Evolutionary conservation across 441 rosid species (phyloP), one percentile per base, ranked within the genome.

Genomic region (Aleurites moluccanus): DNA sequence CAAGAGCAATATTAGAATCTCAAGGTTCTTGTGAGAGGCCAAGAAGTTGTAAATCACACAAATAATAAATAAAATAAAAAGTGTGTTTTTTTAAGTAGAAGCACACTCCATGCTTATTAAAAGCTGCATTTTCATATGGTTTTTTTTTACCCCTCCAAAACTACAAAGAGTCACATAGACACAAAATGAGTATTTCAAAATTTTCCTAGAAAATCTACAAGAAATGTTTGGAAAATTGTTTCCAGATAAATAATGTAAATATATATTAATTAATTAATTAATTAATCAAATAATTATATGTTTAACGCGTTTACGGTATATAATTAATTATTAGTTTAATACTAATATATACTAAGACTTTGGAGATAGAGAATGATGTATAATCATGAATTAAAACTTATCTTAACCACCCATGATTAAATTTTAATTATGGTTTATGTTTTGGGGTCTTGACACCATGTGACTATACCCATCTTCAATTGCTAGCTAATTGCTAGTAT

Each of bases 381-480:
- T 27, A 28, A 74, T 42, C 7, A 6, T 44, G 30, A 44, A 45
- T 44, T 42, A 33, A 67, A 28, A 55, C 21, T 14, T 2, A 67
- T n/a, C 67, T 57, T 44, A 67, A 47, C 73, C 78, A 67, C 52
- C 78, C 78, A 67, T 63, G 15, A 49, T 62, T 60, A 45, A 27
- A 15, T 60, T 44, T 72, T 21, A 42, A 38, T 25, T 4, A 5
- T 45, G 30, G 9, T 49, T 42, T 53, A 15, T 38, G 64, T 20
- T 53, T 13, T 59, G 27, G 60, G 45, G 60, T 10, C 8, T 4
- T 40, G 55, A 74, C 57, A 44, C 47, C 66, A 74, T 74, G 72
- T 74, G 70, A 74, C 3, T 10, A 11, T 23, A 45, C 14, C 62
- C 56, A 42, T 27, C 35, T 65, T 40, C 56, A 53, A 44, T 53